Conservation (phyloP, 768 basidiomycete genomes). For the Rhizopogon vesiculosus region DNA sequence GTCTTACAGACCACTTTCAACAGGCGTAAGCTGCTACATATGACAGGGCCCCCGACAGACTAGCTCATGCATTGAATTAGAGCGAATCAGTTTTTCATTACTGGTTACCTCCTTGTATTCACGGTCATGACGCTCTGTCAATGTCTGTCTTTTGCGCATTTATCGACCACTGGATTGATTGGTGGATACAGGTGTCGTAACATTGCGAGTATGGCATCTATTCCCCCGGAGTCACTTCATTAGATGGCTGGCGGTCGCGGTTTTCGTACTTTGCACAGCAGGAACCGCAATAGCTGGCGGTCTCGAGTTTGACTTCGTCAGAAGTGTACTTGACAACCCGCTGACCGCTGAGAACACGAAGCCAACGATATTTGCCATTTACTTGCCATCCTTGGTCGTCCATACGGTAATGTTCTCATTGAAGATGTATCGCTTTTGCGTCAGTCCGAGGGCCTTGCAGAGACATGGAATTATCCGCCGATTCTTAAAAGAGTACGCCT, state of each 20-base stretch:
- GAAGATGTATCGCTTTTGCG: slow-evolving; percentile 11
- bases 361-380: slow-evolving; percentile 4
- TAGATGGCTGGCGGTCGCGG: background rate
- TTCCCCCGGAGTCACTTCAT: slow-evolving; percentile 5
- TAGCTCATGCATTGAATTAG: background rate
- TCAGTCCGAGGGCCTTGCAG: slow-evolving; percentile 1
- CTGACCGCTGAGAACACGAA: background rate
- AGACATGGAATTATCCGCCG: slow-evolving; percentile 7
- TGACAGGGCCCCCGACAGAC: background rate
- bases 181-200: slow-evolving; percentile 6
- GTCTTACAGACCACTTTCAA: background rate
- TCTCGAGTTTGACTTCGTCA: background rate
- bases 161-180: background rate
- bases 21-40: background rate
- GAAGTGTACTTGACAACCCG: background rate
- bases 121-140: slow-evolving; percentile 10
- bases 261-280: background rate
- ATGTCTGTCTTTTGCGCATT: slow-evolving; percentile 2
- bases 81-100: background rate
- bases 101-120: background rate
- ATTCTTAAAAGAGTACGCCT: slow-evolving; percentile 15
- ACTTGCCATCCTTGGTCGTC: slow-evolving; percentile 8
- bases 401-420: slow-evolving; percentile 13
- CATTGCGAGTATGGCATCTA: slow-evolving; percentile 16
- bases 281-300: background rate